These are phyloP conservation scores for Fonsecaea pugnacius DNA, from an alignment of 2,329 filamentous ascomycete genomes.

Conservation along the genomic window DNA sequence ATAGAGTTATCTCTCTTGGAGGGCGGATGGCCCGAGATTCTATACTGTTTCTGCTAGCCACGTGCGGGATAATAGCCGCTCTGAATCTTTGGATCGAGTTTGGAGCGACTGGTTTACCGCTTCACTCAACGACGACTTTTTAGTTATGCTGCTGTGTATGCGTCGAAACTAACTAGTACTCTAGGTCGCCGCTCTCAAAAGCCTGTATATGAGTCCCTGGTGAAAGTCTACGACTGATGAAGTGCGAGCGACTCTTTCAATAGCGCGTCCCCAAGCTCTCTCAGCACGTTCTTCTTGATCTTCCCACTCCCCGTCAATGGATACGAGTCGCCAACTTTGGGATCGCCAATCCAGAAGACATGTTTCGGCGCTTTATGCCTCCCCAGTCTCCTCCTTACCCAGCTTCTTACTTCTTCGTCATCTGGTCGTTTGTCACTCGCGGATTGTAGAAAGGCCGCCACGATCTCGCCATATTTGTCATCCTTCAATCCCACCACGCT, in stretches of 20 bases:
- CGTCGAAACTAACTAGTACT: too few relatives aligned
- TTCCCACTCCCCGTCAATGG: slow-evolving; percentile 66
- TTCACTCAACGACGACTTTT: too few relatives aligned
- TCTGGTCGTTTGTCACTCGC: slow-evolving; percentile 40
- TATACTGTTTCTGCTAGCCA: too few relatives aligned
- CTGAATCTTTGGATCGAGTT: too few relatives aligned
- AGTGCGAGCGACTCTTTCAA: not conserved
- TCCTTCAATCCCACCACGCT: slow-evolving; percentile 72
- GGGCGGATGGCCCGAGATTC: too few relatives aligned
- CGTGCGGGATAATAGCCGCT: too few relatives aligned
- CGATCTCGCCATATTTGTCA: slow-evolving; percentile 72
- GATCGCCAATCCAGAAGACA: slow-evolving; percentile 73
- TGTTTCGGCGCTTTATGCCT: slow-evolving; percentile 71
- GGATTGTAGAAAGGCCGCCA: slow-evolving; percentile 62
- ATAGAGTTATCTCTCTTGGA: too few relatives aligned
- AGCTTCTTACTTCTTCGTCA: slow-evolving; percentile 62
- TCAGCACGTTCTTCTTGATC: slow-evolving; percentile 67
- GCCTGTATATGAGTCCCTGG: too few relatives aligned
- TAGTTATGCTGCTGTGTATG: too few relatives aligned
- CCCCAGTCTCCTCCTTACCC: slow-evolving; percentile 66
- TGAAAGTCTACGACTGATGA: too few relatives aligned
- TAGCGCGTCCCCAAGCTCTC: slow-evolving; percentile 1
- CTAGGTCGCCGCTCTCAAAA: too few relatives aligned
- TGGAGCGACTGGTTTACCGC: too few relatives aligned
- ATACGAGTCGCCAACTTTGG: slow-evolving; percentile 39